Evolutionary conservation across 1,139 yeast genomes (phyloP), one percentile per base, ranked within the genome.

Genomic region (Sugiyamaella paludigena): DNA sequence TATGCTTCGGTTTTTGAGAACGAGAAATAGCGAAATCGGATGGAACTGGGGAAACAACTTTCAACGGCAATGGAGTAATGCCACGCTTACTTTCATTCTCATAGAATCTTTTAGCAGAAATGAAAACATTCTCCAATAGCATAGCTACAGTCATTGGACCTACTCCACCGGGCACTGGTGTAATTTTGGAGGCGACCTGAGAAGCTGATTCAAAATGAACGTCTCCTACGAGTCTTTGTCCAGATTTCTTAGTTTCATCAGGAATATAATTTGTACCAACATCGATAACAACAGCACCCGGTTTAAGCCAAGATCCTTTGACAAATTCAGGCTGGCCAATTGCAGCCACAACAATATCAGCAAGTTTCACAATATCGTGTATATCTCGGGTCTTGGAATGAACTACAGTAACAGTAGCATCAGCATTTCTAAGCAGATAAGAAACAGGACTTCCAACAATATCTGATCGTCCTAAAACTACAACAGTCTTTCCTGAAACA

Each of bases 81-180:
- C 59, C 57, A 12, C 73, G 64, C 42, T 65, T 64, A 33, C 56
- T 54, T 15, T 37, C 49, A 7, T 12, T 19, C 31, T 40, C 37
- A 36, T 40, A 45, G 33, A 56, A 58, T 50, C 76, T 70, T 61
- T 84, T 80, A 33, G 98, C 96, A 39, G 97, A 88, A 52, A 78
- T 74, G 39, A 85, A 77, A 31, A 91, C 96, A 67, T 92, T 92
- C 61, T 84, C 84, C 65, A 91, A 79, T 49, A 92, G 78, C 86
- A 89, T 87, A 40, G 98, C 97, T 44, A 92, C 98, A 9, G 98
- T 92, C 98, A 92, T 92, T 59, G 98, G 98, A 42, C 98, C 98
- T 53, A 92, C 98, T 57, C 98, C 98, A 64, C 98, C 98, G 46
- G 98, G 98, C 53, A 92, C 98, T n/a, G 98, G 98, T 24, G 98